Base-by-base conservation (phyloP, 2,329 filamentous ascomycete species). In the Cordyceps fumosorosea region DNA sequence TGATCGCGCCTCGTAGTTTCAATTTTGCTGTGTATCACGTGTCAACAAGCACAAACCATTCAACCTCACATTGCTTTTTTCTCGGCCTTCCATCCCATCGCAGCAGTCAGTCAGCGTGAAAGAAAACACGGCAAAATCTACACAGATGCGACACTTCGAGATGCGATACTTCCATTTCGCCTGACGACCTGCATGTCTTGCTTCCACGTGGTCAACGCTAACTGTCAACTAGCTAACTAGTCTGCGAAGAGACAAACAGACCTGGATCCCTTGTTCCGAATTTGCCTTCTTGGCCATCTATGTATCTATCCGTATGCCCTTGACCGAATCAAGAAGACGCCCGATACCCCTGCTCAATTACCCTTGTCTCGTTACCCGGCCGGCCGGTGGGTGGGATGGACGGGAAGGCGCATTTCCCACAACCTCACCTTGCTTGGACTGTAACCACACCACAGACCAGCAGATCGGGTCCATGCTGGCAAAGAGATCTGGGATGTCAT, bases 401-500 rank as follows among this genome's bases (percentile, higher is more conserved):
- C 57, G 37, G 57, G 26, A 54, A 60, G 24, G 48, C 50, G 50
- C 24, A 14, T 47, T 47, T 26, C 26, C 44, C 48, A 44, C 56
- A 53, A 37, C 29, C 29, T 29, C 29, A 29, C 29, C 29, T 29
- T 29, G 29, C 26, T 60, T 52, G 47, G 45, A 32, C 29, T 32
- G 29, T 32, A 37, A 37, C 34, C 34, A 37, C 42, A 40, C 32
- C 42, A 40, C 32, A 22, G 47, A 47, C 20, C 24, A 59, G 22
- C 24, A 53, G 58, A 60, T 60, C 58, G 58, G 26, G 20, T 40
- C 58, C 29, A 60, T 47, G 29, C 5, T 29, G 26, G 29, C 29
- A 29, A 7, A 4, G 29, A 60, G 48, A 60, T 60, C 58, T 54
- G 58, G 58, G 58, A 56, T 44, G 48, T 52, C 48, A 52, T 53